phyloP scores from a whole-genome alignment of 176 grass and related monocot genomes.

The Elymus sibiricus region DNA sequence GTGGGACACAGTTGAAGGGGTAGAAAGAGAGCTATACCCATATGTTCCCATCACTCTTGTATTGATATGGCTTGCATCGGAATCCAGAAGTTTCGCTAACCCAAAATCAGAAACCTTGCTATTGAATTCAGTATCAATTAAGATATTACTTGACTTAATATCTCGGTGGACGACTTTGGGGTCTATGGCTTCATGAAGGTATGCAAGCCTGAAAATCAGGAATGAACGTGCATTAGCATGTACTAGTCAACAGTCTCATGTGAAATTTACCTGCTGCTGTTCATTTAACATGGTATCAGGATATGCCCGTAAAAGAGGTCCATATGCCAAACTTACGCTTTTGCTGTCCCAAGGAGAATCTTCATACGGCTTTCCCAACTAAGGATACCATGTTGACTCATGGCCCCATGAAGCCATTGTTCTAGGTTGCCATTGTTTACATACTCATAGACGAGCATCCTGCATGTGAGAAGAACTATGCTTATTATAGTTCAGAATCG shows the following conservation, averaged over 20 bases:
- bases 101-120: conserved; percentile 98
- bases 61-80: conserved; percentile 80
- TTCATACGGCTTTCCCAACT: conserved; percentile 92
- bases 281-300: background rate
- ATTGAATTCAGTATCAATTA: conserved; percentile 86
- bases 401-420: conserved; percentile 93
- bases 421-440: conserved; percentile 98
- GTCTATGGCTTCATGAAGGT: conserved; percentile 94
- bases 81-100: conserved; percentile 91
- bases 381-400: conserved; percentile 60
- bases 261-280: background rate
- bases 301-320: conserved; percentile 1
- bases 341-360: conserved; percentile 85
- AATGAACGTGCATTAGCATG: conserved; percentile 19
- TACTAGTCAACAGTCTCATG: background rate
- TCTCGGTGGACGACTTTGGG: conserved; percentile 98
- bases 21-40: conserved; percentile 49
- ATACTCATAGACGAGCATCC: conserved; percentile 99
- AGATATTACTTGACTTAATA: conserved; percentile 97
- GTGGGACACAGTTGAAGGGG: background rate
- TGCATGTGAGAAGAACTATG: conserved; percentile 23
- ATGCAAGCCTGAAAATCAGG: conserved; percentile 63
- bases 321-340: conserved; percentile 63
- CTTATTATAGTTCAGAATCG: background rate
- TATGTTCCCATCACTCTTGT: conserved; percentile 99